Evolutionary conservation across 2,329 filamentous ascomycete genomes (phyloP), one percentile per base, ranked within the genome.

Genomic region (Coniosporium tulheliwenetii): DNA sequence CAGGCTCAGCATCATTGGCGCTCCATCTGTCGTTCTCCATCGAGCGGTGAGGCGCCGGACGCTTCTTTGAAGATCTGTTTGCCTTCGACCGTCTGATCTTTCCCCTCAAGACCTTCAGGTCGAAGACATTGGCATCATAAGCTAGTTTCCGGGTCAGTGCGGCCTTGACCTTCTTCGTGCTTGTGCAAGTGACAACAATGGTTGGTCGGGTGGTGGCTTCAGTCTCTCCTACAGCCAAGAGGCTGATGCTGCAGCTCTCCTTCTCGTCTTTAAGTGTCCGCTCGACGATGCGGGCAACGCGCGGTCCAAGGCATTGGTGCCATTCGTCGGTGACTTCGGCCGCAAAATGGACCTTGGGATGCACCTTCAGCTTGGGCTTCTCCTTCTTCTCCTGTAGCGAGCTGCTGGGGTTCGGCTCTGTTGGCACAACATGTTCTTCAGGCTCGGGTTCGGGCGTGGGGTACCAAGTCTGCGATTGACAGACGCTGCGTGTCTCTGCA

Each of bases 181-280:
- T 86, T 2, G 75, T 80, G 59, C 83, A 89, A 3, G 85, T 78
- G 8, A 89, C 77, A 14, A 87, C 66, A 0, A 86, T 80, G 0
- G 83, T 87, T 0, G 83, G 81, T 41, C 70, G 73, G 0, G 78
- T 77, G 41, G 71, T 75, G 31, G 76, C 68, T 5, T 75, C 69
- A 2, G 75, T 77, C 40, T 81, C 77, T 13, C 83, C 83, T 34
- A 86, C 76, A 1, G 77, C 80, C 44, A 85, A 77, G 1, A 89
- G 71, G 8, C 80, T 81, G 34, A 89, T 85, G 50, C 84, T 82
- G 30, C 85, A 76, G 0, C 81, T 84, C 54, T 89, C 83, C 0
- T 77, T 72, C 39, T 84, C 72, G 49, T 82, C 82, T 47, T 73
- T 73, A 50, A 86, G 78, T 44, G 83, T 84, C 39, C 75, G 71